Evolutionary conservation across 495 filamentous ascomycete genomes (phyloP).

Genomic region (Talaromyces thailandensis): DNA sequence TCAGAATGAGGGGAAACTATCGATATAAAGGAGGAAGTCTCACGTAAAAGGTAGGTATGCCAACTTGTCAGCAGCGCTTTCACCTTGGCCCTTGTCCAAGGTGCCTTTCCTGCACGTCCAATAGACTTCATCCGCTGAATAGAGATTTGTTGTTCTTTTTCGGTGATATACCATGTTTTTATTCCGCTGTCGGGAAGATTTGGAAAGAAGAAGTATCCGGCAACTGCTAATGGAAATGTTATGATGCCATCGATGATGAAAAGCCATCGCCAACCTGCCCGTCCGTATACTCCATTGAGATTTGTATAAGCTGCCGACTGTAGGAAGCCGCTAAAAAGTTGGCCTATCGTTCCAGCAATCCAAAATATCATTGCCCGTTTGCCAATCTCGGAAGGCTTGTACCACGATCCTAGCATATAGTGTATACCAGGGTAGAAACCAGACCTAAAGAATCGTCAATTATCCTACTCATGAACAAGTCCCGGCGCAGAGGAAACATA

Average conservation of each 20-base stretch:
- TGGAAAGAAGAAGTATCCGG: constrained; percentile 46
- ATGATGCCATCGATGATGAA: constrained; percentile 32
- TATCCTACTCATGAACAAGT: background rate
- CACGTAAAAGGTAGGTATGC: constrained; percentile 22
- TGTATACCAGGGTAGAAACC: constrained; percentile 29
- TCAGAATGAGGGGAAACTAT: background rate
- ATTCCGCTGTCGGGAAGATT: constrained; percentile 16
- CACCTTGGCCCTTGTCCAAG: constrained; percentile 16
- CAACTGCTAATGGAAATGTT: constrained; percentile 33
- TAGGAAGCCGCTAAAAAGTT: constrained; percentile 46
- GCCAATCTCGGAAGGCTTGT: constrained; percentile 41
- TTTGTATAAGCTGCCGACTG: constrained; percentile 40
- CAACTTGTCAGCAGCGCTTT: constrained; percentile 17
- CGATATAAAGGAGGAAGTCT: background rate
- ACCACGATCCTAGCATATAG: constrained; percentile 28
- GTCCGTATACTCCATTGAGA: constrained; percentile 33
- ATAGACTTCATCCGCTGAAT: constrained; percentile 16
- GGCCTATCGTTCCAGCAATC: constrained; percentile 32
- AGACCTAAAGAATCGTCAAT: constrained; percentile 11
- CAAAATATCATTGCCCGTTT: constrained; percentile 47
- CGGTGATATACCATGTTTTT: constrained; percentile 19
- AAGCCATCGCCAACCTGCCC: constrained; percentile 29
- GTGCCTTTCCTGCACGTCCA: constrained; percentile 15
- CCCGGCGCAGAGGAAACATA: background rate
- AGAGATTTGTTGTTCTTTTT: constrained; percentile 16